These are phyloP conservation scores for Aeminium ludgeri DNA, from an alignment of 495 filamentous ascomycete genomes.

Conservation along the genomic window DNA sequence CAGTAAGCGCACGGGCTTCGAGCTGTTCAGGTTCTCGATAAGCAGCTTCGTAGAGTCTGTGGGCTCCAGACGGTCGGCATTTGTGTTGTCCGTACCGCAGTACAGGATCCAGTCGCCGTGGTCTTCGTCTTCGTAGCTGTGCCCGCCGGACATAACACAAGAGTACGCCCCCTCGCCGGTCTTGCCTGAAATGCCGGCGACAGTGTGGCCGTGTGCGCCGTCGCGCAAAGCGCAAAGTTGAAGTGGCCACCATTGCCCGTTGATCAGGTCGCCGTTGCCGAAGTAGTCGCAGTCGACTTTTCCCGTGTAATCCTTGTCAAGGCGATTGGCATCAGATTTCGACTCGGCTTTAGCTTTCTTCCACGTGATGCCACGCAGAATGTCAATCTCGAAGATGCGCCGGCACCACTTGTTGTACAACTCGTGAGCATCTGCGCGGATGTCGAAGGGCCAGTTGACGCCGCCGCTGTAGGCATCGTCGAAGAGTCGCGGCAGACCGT, in stretches of 20 bases:
- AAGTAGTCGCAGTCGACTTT: constrained; percentile 22
- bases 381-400: constrained; percentile 27
- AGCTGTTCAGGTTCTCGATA: constrained; percentile 18
- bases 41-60: constrained; percentile 27
- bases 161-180: constrained; percentile 25
- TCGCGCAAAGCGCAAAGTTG: constrained; percentile 36
- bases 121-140: constrained; percentile 28
- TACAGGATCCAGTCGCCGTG: constrained; percentile 35
- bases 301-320: constrained; percentile 16
- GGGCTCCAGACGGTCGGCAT: constrained; percentile 11
- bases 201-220: constrained; percentile 37
- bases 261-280: constrained; percentile 32
- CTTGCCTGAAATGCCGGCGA: constrained; percentile 34
- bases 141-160: constrained; percentile 26
- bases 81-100: constrained; percentile 31
- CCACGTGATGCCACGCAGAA: constrained; percentile 32
- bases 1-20: constrained; percentile 31
- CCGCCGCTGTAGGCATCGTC: constrained; percentile 3
- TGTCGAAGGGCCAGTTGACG: constrained; percentile 26
- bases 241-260: constrained; percentile 41
- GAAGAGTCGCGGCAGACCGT: constrained; percentile 26
- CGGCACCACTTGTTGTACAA: constrained; percentile 27
- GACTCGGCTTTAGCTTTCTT: not conserved
- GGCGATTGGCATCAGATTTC: constrained; percentile 2
- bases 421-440: constrained; percentile 27